Evolutionary conservation across 805 yeast species (phyloP), one percentile per base, ranked within the genome.

Genomic region (Ogataea corticis): DNA sequence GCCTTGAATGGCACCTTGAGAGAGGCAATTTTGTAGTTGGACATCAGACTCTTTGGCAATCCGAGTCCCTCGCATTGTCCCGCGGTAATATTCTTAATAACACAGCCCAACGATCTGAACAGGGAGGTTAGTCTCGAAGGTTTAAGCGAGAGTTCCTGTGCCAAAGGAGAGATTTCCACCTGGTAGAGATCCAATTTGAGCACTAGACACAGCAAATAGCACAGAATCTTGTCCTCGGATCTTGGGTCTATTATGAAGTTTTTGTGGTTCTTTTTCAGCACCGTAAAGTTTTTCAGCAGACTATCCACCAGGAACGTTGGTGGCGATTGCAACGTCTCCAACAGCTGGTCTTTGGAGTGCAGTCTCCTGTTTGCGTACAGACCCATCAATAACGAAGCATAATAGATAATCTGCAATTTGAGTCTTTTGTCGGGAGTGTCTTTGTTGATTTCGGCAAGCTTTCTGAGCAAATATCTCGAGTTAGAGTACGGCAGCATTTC

Each of bases 1-100:
- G 88, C 72, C 62, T 81, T 83, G 69, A 94, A 86, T 32, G 99
- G 99, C 27, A 90, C 96, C 63, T 79, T 83, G 66, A 94, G 76
- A 14, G 79, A 68, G 2, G 97, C 98, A 54, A 92, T 73, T 66
- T 89, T 88, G 67, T 85, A 84, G 31, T 80, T 74, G 9, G 79
- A 64, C 12, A 67, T 65, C 32, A 62, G 45, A 42, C 75, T 66
- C 65, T 78, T 83, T 40, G 85, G 79, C 48, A 85, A 73, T 25
- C 85, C 85, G 52, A 82, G 76, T 3, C 85, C 85, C 57, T 83
- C 89, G 30, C 88, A 88, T 67, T 84, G 85, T n/a, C 83, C 76
- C 29, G 74, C 79, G 15, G 90, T 77, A 28, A 88, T 82, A 42
- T 80, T 75, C 67, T 86, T 87, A 41, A 88, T 79, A 17, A 67